Conservation (phyloP, 73 alveolate species). For the Paramecium octaurelia region DNA sequence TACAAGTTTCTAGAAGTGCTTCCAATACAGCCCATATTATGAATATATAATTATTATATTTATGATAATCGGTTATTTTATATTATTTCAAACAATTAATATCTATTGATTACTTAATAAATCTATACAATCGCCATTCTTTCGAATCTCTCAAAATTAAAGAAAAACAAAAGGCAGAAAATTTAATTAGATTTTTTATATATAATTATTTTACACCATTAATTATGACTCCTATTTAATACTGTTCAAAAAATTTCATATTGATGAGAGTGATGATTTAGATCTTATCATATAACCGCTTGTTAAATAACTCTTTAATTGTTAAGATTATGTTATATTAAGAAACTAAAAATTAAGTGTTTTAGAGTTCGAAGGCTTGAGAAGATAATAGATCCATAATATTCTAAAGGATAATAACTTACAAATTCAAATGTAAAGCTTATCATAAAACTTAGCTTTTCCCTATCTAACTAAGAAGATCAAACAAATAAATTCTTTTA, state of each 20-base stretch:
- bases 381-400: too few species aligned
- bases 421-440: too few species aligned
- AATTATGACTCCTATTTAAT: not conserved
- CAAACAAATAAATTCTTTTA: too few species aligned
- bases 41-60: not conserved
- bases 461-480: too few species aligned
- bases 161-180: not conserved
- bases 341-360: too few species aligned
- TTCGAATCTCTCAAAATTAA: not conserved
- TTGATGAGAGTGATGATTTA: not conserved
- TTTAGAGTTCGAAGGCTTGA: too few species aligned
- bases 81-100: not conserved
- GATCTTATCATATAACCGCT: too few species aligned
- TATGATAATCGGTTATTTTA: not conserved
- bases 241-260: too few species aligned
- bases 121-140: not conserved
- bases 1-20: not conserved
- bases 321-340: too few species aligned
- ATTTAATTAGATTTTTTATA: not conserved
- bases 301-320: too few species aligned
- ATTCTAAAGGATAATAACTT: too few species aligned
- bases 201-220: not conserved
- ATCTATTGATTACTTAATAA: not conserved
- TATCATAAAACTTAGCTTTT: too few species aligned
- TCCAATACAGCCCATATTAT: slow-evolving; percentile 26